Conservation (phyloP, 2,329 filamentous ascomycete species). For the Cytospora piceae region DNA sequence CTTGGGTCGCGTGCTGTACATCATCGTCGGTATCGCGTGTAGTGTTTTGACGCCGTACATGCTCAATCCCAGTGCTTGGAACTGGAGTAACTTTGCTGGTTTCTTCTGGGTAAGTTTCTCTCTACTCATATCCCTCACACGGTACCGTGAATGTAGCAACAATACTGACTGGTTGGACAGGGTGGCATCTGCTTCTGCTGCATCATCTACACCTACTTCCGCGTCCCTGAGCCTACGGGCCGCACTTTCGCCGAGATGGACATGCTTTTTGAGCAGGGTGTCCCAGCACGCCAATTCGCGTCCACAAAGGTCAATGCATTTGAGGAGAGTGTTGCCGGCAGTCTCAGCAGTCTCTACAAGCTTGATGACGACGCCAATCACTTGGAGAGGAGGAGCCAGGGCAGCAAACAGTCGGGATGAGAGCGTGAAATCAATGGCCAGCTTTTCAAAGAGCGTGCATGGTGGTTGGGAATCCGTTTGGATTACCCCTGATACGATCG, state of each 20-base stretch:
- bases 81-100: slow-evolving; percentile 85
- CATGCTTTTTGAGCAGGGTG: slow-evolving; percentile 74
- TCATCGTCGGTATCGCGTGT: slow-evolving; percentile 80
- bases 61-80: slow-evolving; percentile 84
- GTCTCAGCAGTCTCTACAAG: slow-evolving; percentile 51
- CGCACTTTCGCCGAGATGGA: slow-evolving; percentile 87
- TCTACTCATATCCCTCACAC: background rate
- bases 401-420: slow-evolving; percentile 9
- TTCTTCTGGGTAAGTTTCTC: slow-evolving; percentile 76
- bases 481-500: background rate
- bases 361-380: slow-evolving; percentile 42
- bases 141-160: slow-evolving; percentile 13
- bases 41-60: slow-evolving; percentile 88
- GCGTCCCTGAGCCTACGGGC: slow-evolving; percentile 77
- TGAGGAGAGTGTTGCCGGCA: slow-evolving; percentile 52
- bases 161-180: slow-evolving; percentile 39
- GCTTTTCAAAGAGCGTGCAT: background rate
- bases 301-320: slow-evolving; percentile 61
- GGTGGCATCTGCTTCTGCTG: slow-evolving; percentile 79
- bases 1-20: slow-evolving; percentile 79
- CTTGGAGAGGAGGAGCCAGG: slow-evolving; percentile 34
- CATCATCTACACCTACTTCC: slow-evolving; percentile 80
- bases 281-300: slow-evolving; percentile 75
- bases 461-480: background rate
- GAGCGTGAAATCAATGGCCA: background rate